A percentile compares a stretch with the other conserved stretches of the same genome.
Conservation (phyloP, 352 stramenopile genomes). For the Thalassiosira livingstoniorum region DNA sequence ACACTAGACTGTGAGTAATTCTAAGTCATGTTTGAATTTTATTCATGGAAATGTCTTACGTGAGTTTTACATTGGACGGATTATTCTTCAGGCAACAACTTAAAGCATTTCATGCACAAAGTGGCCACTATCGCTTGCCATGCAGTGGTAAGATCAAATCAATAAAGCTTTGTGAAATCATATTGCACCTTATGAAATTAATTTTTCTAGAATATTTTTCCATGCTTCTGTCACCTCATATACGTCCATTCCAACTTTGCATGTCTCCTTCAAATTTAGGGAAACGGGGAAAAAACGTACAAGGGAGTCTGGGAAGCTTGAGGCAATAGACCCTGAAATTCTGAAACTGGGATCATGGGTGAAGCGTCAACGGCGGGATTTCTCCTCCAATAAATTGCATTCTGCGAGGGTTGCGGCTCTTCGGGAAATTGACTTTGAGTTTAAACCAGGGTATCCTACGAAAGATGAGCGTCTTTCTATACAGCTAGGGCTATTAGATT, state of each 20-base stretch:
- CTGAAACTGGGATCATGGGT: slow-evolving; percentile 41
- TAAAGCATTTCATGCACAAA: background rate
- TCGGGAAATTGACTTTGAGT: slow-evolving; percentile 35
- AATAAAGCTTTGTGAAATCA: no score
- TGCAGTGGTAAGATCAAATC: no score
- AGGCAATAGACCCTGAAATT: slow-evolving; percentile 14
- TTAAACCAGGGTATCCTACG: slow-evolving; percentile 34
- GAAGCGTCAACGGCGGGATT: slow-evolving; percentile 30
- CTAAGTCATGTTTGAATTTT: no score
- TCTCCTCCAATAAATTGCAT: slow-evolving; percentile 13
- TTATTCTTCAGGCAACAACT: background rate
- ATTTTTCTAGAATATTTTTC: no score
- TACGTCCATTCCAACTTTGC: slow-evolving; percentile 18
- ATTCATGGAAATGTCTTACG: no score
- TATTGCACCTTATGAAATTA: no score
- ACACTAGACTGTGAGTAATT: slow-evolving; percentile 4
- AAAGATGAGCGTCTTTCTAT: slow-evolving; percentile 29
- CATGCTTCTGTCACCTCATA: slow-evolving; percentile 24
- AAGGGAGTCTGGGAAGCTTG: background rate
- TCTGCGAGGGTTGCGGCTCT: slow-evolving; percentile 25
- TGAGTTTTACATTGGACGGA: background rate
- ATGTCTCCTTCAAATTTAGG: slow-evolving; percentile 11
- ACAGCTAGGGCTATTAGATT: slow-evolving; percentile 36
- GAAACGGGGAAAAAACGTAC: slow-evolving; percentile 26
- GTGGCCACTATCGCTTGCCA: slow-evolving; percentile 2